Evolutionary conservation across 192 early-diverging fungal genomes (phyloP), one percentile per base, ranked within the genome.

Genomic region (Phlyctochytrium bullatum): DNA sequence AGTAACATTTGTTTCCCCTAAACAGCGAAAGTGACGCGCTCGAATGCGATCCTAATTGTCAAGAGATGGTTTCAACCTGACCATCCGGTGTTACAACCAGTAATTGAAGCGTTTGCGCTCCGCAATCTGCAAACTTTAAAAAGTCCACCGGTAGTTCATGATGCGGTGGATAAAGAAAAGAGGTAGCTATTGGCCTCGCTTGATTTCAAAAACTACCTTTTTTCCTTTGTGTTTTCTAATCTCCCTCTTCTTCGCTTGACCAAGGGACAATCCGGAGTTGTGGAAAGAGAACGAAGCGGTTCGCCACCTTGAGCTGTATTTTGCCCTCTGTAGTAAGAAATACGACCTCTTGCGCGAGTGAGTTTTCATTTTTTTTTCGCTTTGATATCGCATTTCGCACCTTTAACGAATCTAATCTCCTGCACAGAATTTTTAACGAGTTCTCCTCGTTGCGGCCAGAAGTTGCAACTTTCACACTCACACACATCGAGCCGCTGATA

Each of bases 291-390:
- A 81, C n/a, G 89, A 89, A 62, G 80, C 91, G 16, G 74, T 84
- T 12, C 62, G 81, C 20, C 83, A 84, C 60, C 61, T 92, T 34
- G 92, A 94, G 62, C 70, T 94, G 29, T 93, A 80, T 71, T 87
- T 94, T 67, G 86, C 89, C 25, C 71, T 93, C 10, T 90, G 89
- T 64, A 83, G 81, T 50, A 90, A 88, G 66, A 90, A 90, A 47
- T 85, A 78, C 58, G 77, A 83, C 24, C 63, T 94, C n/a, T 73
- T 94, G 40, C 60, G 72, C 34, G 74, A 79, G 90, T 91, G 78
- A 78, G 71, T 53, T 64, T 72, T 52, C 52, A 56, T 52, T 30
- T 12, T 54, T 30, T 31, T 24, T 23, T 10, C 17, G 36, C 29
- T 50, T 1, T n/a, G n/a, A n/a, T n/a, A 24, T 59, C 57, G 25